These are phyloP conservation scores for Erythrobasidium hasegawianum DNA, from an alignment of 1,284 basidiomycete genomes.

Conservation along the genomic window DNA sequence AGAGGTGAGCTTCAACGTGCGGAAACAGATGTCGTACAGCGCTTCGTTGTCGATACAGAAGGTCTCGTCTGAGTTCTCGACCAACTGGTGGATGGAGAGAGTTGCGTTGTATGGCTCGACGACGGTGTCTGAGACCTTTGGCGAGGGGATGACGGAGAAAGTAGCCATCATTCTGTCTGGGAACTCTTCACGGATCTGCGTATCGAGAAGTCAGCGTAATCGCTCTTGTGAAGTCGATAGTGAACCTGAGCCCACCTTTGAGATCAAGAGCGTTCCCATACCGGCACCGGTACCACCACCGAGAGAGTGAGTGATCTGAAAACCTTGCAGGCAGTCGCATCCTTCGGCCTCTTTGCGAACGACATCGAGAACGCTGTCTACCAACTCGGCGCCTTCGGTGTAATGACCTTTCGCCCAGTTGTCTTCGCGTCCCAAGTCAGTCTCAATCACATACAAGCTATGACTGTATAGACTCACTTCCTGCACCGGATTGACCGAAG, in stretches of 20 bases:
- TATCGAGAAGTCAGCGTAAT: background rate
- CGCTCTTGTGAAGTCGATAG: too few relatives aligned
- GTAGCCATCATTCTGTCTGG: conserved; percentile 63
- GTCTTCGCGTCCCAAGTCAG: background rate
- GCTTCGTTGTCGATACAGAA: conserved; percentile 89
- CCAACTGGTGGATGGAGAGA: conserved; percentile 60
- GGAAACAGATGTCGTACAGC: conserved; percentile 96
- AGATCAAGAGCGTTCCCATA: conserved; percentile 61
- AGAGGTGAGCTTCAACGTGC: conserved; percentile 87
- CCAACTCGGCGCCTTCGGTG: conserved; percentile 73
- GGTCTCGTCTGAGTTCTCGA: conserved; percentile 62
- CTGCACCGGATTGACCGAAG: conserved; percentile 67
- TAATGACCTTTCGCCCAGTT: conserved; percentile 71
- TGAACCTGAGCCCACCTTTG: conserved; percentile 54
- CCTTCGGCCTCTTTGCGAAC: conserved; percentile 60
- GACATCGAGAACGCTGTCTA: conserved; percentile 73
- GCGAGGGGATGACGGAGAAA: conserved; percentile 61
- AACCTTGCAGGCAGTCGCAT: conserved; percentile 58
- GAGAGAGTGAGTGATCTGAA: conserved; percentile 62
- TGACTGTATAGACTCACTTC: conserved; percentile 51
- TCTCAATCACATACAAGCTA: background rate
- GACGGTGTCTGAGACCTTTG: conserved; percentile 61
- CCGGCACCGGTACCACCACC: conserved; percentile 62
- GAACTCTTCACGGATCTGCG: conserved; percentile 52
- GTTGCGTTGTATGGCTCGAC: conserved; percentile 64